Percentiles rank a stretch among this genome's conserved stretches.
These are phyloP conservation scores for Vanrija humicola DNA, from an alignment of 1,284 basidiomycete species.

Conservation along the genomic window DNA sequence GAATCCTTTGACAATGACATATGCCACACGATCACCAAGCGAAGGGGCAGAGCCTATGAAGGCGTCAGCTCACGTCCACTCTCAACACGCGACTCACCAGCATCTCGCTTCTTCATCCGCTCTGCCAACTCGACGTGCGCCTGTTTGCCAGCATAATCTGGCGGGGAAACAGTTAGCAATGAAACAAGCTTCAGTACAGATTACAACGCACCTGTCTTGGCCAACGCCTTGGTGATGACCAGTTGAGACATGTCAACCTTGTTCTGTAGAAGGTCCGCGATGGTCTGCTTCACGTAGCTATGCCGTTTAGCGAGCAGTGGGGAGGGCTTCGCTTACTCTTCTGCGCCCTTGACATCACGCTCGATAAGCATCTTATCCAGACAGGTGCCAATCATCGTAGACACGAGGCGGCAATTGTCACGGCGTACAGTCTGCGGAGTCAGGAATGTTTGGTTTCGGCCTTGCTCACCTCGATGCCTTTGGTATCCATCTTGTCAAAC, in stretches of 20 bases:
- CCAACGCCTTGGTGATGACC: constrained; percentile 91
- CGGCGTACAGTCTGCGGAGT: constrained; percentile 76
- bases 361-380: constrained; percentile 94
- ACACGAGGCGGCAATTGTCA: constrained; percentile 92
- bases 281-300: constrained; percentile 87
- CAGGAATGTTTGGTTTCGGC: background rate
- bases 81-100: constrained; percentile 54
- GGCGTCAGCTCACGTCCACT: background rate
- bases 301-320: too few relatives aligned
- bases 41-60: constrained; percentile 73
- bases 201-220: constrained; percentile 66
- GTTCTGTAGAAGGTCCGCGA: constrained; percentile 89
- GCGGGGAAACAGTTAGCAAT: background rate
- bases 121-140: constrained; percentile 92
- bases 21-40: constrained; percentile 91
- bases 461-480: constrained; percentile 82
- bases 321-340: constrained; percentile 60
- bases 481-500: constrained; percentile 98
- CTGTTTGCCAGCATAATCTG: constrained; percentile 62
- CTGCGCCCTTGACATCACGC: constrained; percentile 83
- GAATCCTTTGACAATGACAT: constrained; percentile 92
- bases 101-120: constrained; percentile 90
- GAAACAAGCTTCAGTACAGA: background rate
- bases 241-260: constrained; percentile 96
- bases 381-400: constrained; percentile 93